These are phyloP conservation scores for Apodospora peruviana DNA, from an alignment of 495 filamentous ascomycete species.

Conservation along the genomic window DNA sequence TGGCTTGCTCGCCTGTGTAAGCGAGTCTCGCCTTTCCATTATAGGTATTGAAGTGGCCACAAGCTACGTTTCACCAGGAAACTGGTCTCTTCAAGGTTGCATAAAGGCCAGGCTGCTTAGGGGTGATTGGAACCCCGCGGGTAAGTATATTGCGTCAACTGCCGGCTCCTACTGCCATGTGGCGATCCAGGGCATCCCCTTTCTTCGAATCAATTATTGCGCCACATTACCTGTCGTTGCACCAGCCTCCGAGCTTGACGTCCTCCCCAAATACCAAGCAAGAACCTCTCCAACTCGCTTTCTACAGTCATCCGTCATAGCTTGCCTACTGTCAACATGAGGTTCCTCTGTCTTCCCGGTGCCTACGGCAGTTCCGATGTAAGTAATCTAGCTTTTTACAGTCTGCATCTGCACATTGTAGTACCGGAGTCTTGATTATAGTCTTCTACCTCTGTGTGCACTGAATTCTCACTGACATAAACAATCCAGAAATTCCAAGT, in stretches of 20 bases:
- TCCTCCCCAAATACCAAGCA: slow-evolving; percentile 6
- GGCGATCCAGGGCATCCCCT: slow-evolving; percentile 1
- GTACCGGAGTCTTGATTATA: background rate
- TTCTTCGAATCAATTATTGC: slow-evolving; percentile 4
- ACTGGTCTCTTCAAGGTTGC: slow-evolving; percentile 2
- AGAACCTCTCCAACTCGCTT: background rate
- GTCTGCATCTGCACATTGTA: background rate
- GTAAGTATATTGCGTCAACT: slow-evolving; percentile 15
- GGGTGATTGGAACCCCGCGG: slow-evolving; percentile 4
- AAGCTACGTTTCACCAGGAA: slow-evolving; percentile 5
- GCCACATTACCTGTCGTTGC: slow-evolving; percentile 1
- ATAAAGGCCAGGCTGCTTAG: slow-evolving; percentile 5
- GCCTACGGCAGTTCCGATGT: slow-evolving; percentile 49
- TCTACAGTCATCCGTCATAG: background rate
- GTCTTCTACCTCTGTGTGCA: background rate
- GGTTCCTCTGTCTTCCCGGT: slow-evolving; percentile 38
- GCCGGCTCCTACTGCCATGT: slow-evolving; percentile 16
- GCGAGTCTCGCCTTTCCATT: background rate
- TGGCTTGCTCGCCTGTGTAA: background rate
- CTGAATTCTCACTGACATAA: slow-evolving; percentile 14
- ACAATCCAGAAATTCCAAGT: slow-evolving; percentile 46
- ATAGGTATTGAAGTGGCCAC: background rate
- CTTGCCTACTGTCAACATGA: slow-evolving; percentile 23
- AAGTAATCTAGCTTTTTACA: slow-evolving; percentile 26
- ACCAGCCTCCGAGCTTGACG: background rate